These are phyloP conservation scores for Paramecium pentaurelia DNA, from an alignment of 73 alveolate genomes.

Conservation along the genomic window DNA sequence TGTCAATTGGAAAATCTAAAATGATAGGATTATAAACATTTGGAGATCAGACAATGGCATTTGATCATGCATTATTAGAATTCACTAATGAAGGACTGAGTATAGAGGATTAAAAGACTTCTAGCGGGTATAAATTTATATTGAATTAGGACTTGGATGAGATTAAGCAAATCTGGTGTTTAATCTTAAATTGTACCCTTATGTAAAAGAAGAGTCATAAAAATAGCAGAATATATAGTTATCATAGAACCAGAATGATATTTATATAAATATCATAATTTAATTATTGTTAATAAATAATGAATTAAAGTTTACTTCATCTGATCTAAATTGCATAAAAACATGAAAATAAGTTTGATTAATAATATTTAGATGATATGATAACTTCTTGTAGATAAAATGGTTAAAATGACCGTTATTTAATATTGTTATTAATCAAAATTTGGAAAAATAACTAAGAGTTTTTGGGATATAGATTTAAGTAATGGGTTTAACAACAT, in stretches of 20 bases:
- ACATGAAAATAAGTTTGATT: neutral
- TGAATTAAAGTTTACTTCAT: neutral
- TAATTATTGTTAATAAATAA: neutral
- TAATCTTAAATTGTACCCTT: neutral
- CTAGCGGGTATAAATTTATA: neutral
- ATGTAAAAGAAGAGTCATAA: constrained; percentile 1
- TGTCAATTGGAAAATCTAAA: neutral
- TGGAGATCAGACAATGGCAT: neutral
- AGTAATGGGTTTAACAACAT: neutral
- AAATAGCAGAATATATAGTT: neutral
- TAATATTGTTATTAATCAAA: neutral
- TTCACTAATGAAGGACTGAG: neutral
- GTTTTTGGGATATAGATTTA: neutral
- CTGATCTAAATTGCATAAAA: neutral
- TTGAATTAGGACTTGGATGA: neutral
- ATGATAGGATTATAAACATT: neutral
- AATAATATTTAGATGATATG: neutral
- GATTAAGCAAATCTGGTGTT: constrained; percentile 25
- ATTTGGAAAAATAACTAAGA: neutral
- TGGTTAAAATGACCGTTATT: neutral
- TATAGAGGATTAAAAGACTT: neutral
- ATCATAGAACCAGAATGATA: neutral
- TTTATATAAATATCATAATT: neutral
- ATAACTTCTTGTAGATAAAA: neutral
- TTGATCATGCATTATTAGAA: neutral